phyloP scores from a whole-genome alignment of 1,284 basidiomycete genomes.

The Sphaerobolus stellatus region DNA sequence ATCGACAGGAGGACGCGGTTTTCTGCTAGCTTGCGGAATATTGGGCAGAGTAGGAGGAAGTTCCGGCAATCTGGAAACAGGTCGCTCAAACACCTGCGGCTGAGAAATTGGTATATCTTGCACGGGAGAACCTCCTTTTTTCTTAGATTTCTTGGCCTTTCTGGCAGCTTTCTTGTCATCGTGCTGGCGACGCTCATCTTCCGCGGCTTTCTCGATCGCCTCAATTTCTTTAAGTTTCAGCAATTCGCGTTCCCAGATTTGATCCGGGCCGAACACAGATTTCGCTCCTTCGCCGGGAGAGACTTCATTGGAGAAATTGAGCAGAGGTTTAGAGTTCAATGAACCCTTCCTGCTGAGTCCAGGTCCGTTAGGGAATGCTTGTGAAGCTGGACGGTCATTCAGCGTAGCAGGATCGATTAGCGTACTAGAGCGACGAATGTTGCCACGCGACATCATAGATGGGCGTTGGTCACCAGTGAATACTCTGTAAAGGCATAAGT shows the following conservation, averaged over 20 bases:
- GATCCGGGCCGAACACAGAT: conserved; percentile 83
- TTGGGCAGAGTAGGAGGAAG: conserved; percentile 56
- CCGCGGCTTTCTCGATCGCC: conserved; percentile 54
- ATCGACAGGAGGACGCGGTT: conserved; percentile 38
- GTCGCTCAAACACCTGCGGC: conserved; percentile 14
- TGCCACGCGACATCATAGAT: conserved; percentile 77
- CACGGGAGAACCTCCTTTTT: conserved; percentile 26
- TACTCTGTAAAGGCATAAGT: conserved; percentile 41
- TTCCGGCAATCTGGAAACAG: conserved; percentile 32
- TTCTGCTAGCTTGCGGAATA: conserved; percentile 42
- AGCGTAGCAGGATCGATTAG: conserved; percentile 70
- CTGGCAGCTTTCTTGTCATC: conserved; percentile 46
- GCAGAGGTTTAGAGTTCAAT: conserved; percentile 49
- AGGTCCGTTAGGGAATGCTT: conserved; percentile 42
- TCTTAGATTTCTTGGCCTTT: conserved; percentile 34
- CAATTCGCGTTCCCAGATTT: conserved; percentile 78
- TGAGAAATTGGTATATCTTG: conserved; percentile 8
- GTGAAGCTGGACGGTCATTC: conserved; percentile 44
- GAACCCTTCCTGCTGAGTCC: conserved; percentile 49
- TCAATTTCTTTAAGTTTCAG: conserved; percentile 71
- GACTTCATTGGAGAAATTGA: conserved; percentile 57
- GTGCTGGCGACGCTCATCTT: conserved; percentile 43
- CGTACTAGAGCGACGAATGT: conserved; percentile 55
- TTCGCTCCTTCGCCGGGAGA: too few species aligned
- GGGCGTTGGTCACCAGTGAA: conserved; percentile 76